Conservation (phyloP, 257 asterid genomes). For the Nicotiana undulata region DNA sequence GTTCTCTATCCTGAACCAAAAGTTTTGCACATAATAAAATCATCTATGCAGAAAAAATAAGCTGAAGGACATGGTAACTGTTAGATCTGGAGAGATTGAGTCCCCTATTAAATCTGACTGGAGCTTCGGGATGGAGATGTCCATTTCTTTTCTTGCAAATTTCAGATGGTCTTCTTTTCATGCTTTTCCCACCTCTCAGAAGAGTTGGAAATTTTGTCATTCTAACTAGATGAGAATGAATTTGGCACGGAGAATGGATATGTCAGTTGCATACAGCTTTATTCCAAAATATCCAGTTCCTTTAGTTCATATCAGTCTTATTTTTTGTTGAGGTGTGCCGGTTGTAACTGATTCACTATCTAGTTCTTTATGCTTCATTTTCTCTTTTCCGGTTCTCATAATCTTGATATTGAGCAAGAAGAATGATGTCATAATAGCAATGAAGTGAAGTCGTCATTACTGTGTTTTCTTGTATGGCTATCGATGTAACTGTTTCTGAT, state of each 20-base stretch:
- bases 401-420: background rate
- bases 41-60: background rate
- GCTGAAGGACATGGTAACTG: background rate
- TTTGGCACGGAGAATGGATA: background rate
- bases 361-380: background rate
- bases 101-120: background rate
- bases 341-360: background rate
- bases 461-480: background rate
- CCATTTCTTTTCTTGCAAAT: background rate
- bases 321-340: background rate
- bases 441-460: background rate
- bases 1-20: background rate
- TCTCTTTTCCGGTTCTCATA: background rate
- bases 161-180: background rate
- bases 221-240: background rate
- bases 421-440: background rate
- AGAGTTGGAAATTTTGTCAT: background rate
- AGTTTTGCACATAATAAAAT: background rate
- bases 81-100: background rate
- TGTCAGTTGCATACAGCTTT: background rate
- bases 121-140: background rate
- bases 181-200: background rate
- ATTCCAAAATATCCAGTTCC: background rate
- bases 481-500: slow-evolving; percentile 37
- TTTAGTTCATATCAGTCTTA: background rate